Conservation (phyloP, 805 yeast genomes). For the Sugiyamaella boreocaroliniensis region DNA sequence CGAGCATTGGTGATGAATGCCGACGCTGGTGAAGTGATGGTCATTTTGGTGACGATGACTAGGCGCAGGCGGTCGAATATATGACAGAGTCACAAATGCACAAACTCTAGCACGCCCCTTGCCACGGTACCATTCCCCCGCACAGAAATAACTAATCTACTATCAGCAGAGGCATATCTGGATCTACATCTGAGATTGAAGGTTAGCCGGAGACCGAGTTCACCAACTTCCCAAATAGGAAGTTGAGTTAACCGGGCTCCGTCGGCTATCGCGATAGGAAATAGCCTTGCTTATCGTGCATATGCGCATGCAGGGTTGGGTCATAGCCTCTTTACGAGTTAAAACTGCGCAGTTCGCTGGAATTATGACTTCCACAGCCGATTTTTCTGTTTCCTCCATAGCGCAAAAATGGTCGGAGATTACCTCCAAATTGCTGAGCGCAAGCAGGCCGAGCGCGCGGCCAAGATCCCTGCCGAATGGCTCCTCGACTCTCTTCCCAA, state of each 20-base stretch:
- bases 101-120: too few relatives aligned
- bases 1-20: slow-evolving; percentile 9
- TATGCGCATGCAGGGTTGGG: background rate
- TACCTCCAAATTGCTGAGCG: slow-evolving; percentile 28
- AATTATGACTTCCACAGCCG: too few relatives aligned
- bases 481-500: slow-evolving; percentile 28
- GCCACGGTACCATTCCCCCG: too few relatives aligned
- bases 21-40: background rate
- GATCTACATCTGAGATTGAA: too few relatives aligned
- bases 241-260: background rate
- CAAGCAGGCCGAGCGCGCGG: slow-evolving; percentile 38
- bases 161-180: too few relatives aligned
- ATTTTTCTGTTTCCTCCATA: background rate
- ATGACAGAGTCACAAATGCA: too few relatives aligned
- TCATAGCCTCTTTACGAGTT: background rate
- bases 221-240: background rate
- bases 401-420: slow-evolving; percentile 23
- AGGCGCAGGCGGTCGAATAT: too few relatives aligned
- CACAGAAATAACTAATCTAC: too few relatives aligned
- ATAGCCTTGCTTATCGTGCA: background rate
- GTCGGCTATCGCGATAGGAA: background rate
- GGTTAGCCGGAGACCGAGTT: too few relatives aligned
- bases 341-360: background rate
- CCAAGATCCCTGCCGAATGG: slow-evolving; percentile 43
- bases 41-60: background rate